Evolutionary conservation across 192 early-diverging fungal species (phyloP), one percentile per base, ranked within the genome.

Genomic region (Thamnidium elegans): DNA sequence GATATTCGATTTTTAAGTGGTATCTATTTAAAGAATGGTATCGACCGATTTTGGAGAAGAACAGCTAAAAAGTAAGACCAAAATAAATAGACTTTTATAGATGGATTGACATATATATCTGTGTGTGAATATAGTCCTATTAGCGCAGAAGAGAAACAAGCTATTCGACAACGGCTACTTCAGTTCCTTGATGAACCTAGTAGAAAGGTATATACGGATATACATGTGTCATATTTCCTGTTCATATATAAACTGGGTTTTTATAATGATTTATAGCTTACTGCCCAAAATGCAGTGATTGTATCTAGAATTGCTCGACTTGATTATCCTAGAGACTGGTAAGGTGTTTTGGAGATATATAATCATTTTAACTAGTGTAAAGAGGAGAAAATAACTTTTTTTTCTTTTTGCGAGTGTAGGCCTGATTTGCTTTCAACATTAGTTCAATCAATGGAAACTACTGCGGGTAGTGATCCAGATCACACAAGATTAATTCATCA

Each of bases 241-340:
- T 3, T 26, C 26, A 3, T 26, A 26, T 26, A 26, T 26, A 26
- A 26, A 26, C 26, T 26, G n/a, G n/a, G n/a, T n/a, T n/a, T n/a
- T n/a, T n/a, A 26, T 26, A 2, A 26, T 26, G 44, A 3, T 4
- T 43, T 54, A 42, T 63, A 90, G 82, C 73, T 95, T 13, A 83
- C 91, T 46, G 70, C 75, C 7, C 89, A 92, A 62, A 89, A 90
- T 71, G 89, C 89, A 53, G 81, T 96, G 10, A 68, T 89, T 30
- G 79, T 87, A 15, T 73, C 94, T 45, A 90, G 90, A 54, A 92
- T 97, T 64, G 92, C 94, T 1, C 80, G 92, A 21, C 72, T 90
- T 63, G 95, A 97, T 69, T 97, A 80, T 71, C 95, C 95, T 10
- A 72, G 81, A 63, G 90, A 94, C 42, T 95, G 95, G 94, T 90